These are phyloP conservation scores for Saccharomycopsis schoenii DNA, from an alignment of 805 yeast species.

Conservation along the genomic window DNA sequence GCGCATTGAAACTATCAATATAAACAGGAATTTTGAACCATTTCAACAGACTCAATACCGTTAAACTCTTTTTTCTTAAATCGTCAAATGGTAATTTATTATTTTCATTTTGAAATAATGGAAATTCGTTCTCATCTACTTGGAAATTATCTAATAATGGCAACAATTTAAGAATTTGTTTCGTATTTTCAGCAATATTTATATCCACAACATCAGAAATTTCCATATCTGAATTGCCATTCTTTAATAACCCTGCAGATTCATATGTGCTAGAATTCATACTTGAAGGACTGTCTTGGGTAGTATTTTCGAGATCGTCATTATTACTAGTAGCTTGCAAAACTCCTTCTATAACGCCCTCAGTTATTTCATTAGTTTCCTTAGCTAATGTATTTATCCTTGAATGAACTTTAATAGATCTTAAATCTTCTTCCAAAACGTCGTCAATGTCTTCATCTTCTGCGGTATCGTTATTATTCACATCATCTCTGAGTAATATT, in stretches of 20 bases:
- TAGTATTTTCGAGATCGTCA: constrained; percentile 10
- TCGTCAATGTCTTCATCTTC: constrained; percentile 20
- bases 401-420: constrained; percentile 2
- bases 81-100: constrained; percentile 27
- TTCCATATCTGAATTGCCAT: not conserved
- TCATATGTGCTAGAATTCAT: not conserved
- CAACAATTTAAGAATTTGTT: not conserved
- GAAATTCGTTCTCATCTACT: constrained; percentile 2
- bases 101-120: constrained; percentile 21
- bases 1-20: constrained; percentile 68
- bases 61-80: constrained; percentile 33
- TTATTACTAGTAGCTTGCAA: constrained; percentile 15
- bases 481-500: not conserved
- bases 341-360: constrained; percentile 16
- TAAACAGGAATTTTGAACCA: constrained; percentile 77
- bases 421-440: constrained; percentile 18
- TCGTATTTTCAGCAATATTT: constrained; percentile 5
- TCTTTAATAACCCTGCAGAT: not conserved
- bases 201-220: constrained; percentile 11
- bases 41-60: constrained; percentile 47
- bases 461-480: not conserved
- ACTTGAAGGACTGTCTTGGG: not conserved
- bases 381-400: constrained; percentile 7
- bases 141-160: constrained; percentile 2
- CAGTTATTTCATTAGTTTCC: constrained; percentile 19